Conservation (phyloP, 257 asterid species). For the Solanum bulbocastanum region DNA sequence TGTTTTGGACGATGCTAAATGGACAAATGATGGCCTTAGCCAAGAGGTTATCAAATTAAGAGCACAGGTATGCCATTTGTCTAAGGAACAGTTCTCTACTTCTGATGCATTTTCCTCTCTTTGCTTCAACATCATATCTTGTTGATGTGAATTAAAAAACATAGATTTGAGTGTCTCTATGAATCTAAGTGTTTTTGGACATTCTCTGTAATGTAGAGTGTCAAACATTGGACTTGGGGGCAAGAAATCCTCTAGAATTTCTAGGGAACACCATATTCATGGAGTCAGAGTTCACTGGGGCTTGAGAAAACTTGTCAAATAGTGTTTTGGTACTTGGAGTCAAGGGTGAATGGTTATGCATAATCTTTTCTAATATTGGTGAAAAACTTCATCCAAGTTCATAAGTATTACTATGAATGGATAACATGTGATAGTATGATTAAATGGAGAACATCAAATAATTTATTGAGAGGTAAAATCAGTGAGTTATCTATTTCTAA, state of each 20-base stretch:
- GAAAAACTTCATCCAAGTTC: background rate
- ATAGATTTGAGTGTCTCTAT: background rate
- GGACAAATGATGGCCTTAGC: conserved; percentile 54
- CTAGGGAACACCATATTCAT: background rate
- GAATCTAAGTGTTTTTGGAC: background rate
- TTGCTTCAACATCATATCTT: background rate
- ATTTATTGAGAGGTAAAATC: background rate
- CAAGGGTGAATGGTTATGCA: background rate
- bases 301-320: background rate
- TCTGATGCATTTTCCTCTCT: background rate
- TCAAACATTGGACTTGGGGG: background rate
- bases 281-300: background rate
- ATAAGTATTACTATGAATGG: background rate
- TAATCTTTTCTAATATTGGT: background rate
- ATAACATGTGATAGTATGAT: background rate
- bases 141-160: background rate
- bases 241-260: background rate
- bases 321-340: background rate
- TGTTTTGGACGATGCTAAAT: conserved; percentile 52
- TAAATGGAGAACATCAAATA: background rate
- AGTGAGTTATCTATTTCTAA: background rate
- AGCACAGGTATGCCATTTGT: conserved; percentile 56
- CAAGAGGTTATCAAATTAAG: conserved; percentile 77
- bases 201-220: background rate
- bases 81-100: background rate